These are phyloP conservation scores for Podaxis sp. DNA, from an alignment of 768 basidiomycete genomes.

Conservation along the genomic window DNA sequence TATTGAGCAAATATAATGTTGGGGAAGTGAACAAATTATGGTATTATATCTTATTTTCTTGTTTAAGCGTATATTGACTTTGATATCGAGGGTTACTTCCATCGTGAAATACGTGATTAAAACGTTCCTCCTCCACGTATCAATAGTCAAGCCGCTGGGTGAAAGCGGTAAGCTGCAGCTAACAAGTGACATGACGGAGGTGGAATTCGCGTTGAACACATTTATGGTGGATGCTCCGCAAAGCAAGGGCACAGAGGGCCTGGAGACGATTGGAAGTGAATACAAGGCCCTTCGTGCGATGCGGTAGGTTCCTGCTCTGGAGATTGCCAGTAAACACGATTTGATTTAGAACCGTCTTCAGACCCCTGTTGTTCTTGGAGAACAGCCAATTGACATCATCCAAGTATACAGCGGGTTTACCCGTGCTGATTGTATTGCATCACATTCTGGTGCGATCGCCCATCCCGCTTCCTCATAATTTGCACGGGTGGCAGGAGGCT, in stretches of 20 bases:
- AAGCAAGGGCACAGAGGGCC: conserved; percentile 49
- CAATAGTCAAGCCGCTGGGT: conserved; percentile 85
- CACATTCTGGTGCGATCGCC: conserved; percentile 89
- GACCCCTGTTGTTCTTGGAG: conserved; percentile 88
- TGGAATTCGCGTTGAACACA: conserved; percentile 87
- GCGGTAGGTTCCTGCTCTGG: conserved; percentile 49
- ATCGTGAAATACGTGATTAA: conserved; percentile 79
- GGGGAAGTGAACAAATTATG: conserved; percentile 73
- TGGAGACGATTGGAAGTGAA: conserved; percentile 81
- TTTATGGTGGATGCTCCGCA: conserved; percentile 61
- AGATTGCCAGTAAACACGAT: background rate
- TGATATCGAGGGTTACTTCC: conserved; percentile 43
- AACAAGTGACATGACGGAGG: conserved; percentile 92
- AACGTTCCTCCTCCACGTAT: conserved; percentile 90
- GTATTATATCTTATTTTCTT: conserved; percentile 35
- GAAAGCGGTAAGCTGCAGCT: conserved; percentile 93
- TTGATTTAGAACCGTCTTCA: conserved; percentile 23
- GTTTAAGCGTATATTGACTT: background rate
- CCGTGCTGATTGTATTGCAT: conserved; percentile 85
- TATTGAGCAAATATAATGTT: conserved; percentile 65
- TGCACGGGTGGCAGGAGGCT: conserved; percentile 92
- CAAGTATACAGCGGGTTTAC: conserved; percentile 68
- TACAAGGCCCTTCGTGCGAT: conserved; percentile 83
- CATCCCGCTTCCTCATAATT: conserved; percentile 77
- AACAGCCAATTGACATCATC: conserved; percentile 63